phyloP scores from a whole-genome alignment of 108 stramenopile genomes.

The Parietichytrium sp. region DNA sequence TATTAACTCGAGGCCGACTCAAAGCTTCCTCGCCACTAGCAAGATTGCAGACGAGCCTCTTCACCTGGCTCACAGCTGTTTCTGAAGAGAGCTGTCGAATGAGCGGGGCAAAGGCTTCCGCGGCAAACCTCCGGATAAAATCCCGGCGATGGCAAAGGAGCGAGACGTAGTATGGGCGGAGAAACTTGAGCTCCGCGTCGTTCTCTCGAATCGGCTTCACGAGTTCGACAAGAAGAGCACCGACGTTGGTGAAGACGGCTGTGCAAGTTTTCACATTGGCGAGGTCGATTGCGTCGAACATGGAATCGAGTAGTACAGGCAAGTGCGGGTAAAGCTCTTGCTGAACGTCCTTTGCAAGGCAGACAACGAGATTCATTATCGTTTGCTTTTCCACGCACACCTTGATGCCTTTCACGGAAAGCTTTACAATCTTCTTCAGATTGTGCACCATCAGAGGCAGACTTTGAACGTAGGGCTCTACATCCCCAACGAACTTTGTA shows the following conservation, averaged over 20 bases:
- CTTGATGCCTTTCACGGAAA: not conserved
- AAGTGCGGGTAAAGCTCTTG: constrained; percentile 21
- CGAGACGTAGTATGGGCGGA: constrained; percentile 41
- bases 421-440: not conserved
- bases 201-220: too few relatives aligned
- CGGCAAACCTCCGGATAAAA: constrained; percentile 51
- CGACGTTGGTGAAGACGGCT: constrained; percentile 1
- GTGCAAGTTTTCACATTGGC: not conserved
- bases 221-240: constrained; percentile 1
- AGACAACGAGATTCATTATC: not conserved
- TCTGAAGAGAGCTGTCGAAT: constrained; percentile 50
- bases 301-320: not conserved
- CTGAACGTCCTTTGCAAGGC: constrained; percentile 10
- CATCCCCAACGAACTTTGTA: not conserved
- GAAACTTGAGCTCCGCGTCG: not conserved
- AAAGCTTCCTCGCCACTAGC: not conserved
- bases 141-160: constrained; percentile 53
- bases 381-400: not conserved
- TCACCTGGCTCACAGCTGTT: not conserved
- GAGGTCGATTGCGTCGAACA: not conserved
- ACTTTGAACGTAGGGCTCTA: constrained; percentile 35
- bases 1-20: not conserved
- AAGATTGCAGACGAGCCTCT: not conserved
- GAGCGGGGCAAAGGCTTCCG: constrained; percentile 49
- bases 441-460: constrained; percentile 33